Base-by-base conservation (phyloP, 495 filamentous ascomycete species). In the Bombardia bombarda region DNA sequence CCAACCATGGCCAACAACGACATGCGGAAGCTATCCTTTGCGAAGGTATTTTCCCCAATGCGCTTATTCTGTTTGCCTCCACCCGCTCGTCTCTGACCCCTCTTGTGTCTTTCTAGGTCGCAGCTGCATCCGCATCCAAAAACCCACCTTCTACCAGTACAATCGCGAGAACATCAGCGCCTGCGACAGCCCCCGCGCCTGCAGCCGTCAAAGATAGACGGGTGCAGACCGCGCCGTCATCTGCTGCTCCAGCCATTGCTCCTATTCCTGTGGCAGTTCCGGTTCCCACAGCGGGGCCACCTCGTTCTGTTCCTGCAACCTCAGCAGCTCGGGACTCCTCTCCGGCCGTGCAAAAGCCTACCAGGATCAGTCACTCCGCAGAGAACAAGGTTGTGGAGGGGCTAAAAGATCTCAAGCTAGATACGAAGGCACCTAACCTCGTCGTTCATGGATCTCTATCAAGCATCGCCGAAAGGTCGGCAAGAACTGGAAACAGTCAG, bases 41-140 rank as follows among this genome's bases (percentile, higher is more conserved):
- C 74, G 55, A 80, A 78, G 69, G 79, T 79, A 64, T 37, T 67
- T 62, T 14, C n/a, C 16, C 23, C n/a, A n/a, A n/a, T n/a, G n/a
- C n/a, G n/a, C n/a, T n/a, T n/a, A n/a, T n/a, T n/a, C n/a, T n/a
- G n/a, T n/a, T n/a, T n/a, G n/a, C n/a, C n/a, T 25, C 10, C 28
- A 13, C 12, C 22, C 19, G 18, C 20, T 19, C 12, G 18, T 12
- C 25, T n/a, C 20, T 8, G 13, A 20, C 13, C 23, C 18, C 14
- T 12, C 13, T 26, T 26, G 0, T 20, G 19, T 19, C 20, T 25
- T 16, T 24, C 40, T 26, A 56, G 53, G 42, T 50, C 32, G 76
- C 78, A 31, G 76, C 73, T 49, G 72, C 74, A 39, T 75, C 78
- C 50, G 61, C 66, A 21, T 57, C 70, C 22, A 74, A 69, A 51